Evolutionary conservation across 2,329 filamentous ascomycete genomes (phyloP), one percentile per base, ranked within the genome.

Genomic region (Juglanconis oblonga): DNA sequence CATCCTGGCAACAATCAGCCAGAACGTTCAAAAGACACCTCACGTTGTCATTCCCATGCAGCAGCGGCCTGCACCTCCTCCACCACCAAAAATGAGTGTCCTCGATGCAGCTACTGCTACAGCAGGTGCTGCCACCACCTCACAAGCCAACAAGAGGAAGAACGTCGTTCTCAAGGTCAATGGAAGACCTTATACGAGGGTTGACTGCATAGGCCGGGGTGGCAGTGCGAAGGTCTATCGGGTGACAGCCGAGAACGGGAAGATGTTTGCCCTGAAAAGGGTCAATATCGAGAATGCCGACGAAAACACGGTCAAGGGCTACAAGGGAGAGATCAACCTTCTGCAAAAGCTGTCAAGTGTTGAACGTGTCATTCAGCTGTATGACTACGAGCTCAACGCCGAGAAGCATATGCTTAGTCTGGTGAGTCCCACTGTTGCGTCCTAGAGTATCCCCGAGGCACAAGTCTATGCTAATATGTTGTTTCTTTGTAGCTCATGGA

Each of bases 171-270:
- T 98, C 61, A 87, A 88, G 51, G 87, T 99, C 63, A 99, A 99
- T 70, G 91, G 92, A 62, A 96, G 96, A 71, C 85, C 87, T 40
- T 99, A 96, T 71, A 95, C 92, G 29, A 85, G 94, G 51, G 84
- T 98, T 64, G 93, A 97, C 72, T 91, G 90, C 66, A 88, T 99
- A 65, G 95, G 95, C 9, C 88, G 93, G 60, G 95, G 95, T 64
- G 95, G 95, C 36, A 97, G 92, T 67, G 93, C 90, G 53, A 93
- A 96, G 70, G 95, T 99, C 1, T 99, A 97, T 74, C 88, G 92
- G 50, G 95, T 99, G 38, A 96, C 96, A 80, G 94, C 95, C 0
- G 95, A 99, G 73, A 98, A 97, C 70, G 93, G 92, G 69, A 96
- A 93, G 72, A 91, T 97, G 74, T 93, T 97, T 74, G 95, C 95